phyloP scores from a whole-genome alignment of 768 basidiomycete species.

The Russula earlei region DNA sequence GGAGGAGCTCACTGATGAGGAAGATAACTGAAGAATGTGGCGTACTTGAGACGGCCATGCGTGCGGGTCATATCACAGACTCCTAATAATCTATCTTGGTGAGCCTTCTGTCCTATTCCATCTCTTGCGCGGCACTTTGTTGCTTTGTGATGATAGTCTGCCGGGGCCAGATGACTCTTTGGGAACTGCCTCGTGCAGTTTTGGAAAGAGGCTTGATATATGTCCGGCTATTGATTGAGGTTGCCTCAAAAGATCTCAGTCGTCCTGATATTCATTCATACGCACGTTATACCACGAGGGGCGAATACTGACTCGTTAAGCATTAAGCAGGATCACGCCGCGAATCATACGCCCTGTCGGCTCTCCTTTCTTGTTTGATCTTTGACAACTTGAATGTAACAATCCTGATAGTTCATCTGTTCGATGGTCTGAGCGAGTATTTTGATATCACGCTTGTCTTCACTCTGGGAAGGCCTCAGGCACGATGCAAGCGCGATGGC shows the following conservation, averaged over 20 bases:
- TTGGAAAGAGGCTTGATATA: constrained; percentile 44
- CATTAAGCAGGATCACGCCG: neutral
- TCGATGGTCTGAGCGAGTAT: neutral
- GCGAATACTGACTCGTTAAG: neutral
- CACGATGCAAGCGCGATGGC: no score
- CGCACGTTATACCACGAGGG: no score
- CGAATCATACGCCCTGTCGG: neutral
- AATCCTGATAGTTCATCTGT: neutral
- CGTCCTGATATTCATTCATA: neutral
- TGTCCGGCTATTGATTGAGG: constrained; percentile 37
- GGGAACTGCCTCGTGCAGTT: constrained; percentile 23
- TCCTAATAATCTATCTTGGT: neutral
- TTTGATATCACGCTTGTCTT: neutral
- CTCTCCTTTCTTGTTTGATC: neutral
- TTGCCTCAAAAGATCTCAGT: neutral
- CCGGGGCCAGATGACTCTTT: constrained; percentile 88
- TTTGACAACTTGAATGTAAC: neutral
- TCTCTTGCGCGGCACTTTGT: constrained; percentile 1
- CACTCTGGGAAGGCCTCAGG: no score
- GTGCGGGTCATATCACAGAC: neutral
- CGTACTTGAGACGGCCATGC: neutral
- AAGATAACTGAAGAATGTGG: constrained; percentile 32
- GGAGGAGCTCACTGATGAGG: constrained; percentile 83
- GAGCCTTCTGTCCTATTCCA: constrained; percentile 17
- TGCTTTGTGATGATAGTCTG: constrained; percentile 47